These are phyloP conservation scores for Metschnikowia similis DNA, from an alignment of 805 yeast genomes.

Conservation along the genomic window DNA sequence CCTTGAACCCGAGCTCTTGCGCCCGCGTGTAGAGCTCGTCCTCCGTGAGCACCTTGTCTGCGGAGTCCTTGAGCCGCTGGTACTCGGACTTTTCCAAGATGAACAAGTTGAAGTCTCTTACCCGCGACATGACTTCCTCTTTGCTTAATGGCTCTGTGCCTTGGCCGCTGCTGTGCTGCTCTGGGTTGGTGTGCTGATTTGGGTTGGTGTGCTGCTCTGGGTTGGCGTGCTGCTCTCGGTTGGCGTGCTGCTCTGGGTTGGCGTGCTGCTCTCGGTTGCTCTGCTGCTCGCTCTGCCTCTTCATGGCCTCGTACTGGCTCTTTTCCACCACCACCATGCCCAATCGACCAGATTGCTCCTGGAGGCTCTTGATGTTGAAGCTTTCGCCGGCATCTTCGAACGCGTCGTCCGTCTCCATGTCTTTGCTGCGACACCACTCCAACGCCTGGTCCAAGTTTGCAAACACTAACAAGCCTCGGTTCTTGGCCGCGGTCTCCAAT, in stretches of 20 bases:
- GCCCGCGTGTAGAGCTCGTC: conserved; percentile 28
- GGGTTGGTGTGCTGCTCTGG: not conserved
- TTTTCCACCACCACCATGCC: conserved; percentile 9
- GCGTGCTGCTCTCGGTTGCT: no score
- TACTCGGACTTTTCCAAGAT: conserved; percentile 15
- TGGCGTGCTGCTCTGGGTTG: not conserved
- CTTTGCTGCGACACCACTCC: not conserved
- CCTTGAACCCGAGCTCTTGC: conserved; percentile 36
- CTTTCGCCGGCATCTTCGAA: conserved; percentile 3
- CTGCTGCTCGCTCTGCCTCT: not conserved
- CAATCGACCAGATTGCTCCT: not conserved
- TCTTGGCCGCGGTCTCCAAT: not conserved
- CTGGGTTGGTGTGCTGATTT: no score
- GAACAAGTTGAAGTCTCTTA: conserved; percentile 15
- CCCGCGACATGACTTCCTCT: conserved; percentile 16
- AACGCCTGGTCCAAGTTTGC: not conserved
- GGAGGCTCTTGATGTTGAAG: not conserved
- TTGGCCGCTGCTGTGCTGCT: no score
- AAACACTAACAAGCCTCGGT: not conserved
- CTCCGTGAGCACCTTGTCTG: conserved; percentile 18
- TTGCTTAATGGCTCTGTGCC: conserved; percentile 14
- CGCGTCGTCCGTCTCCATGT: not conserved
- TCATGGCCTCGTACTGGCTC: conserved; percentile 3
- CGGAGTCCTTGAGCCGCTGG: conserved; percentile 9
- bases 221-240: no score